Conservation (phyloP, 2,329 filamentous ascomycete genomes). For the Lecanicillium sp. region DNA sequence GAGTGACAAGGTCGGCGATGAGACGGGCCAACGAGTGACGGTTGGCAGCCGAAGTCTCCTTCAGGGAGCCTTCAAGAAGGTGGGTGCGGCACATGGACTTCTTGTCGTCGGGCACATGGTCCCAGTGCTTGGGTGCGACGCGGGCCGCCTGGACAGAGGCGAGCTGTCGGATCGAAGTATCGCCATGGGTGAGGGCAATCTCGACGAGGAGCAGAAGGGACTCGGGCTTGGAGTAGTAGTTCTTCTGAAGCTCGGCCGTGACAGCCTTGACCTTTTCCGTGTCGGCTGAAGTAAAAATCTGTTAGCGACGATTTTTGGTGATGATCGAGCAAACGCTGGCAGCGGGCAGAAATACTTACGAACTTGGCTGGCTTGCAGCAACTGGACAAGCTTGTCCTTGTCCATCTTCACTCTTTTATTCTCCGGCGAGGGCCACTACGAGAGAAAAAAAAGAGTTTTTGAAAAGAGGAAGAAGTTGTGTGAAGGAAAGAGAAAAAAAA, state of each 20-base stretch:
- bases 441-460: constrained; percentile 4
- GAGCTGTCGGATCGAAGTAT: constrained; percentile 72
- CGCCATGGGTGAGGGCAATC: constrained; percentile 73
- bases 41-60: constrained; percentile 69
- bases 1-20: constrained; percentile 76
- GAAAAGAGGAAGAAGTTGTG: constrained; percentile 9
- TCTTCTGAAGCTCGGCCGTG: constrained; percentile 84
- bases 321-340: constrained; percentile 13
- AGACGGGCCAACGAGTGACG: constrained; percentile 85
- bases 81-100: constrained; percentile 76
- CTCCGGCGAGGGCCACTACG: constrained; percentile 4
- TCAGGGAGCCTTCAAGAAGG: constrained; percentile 75
- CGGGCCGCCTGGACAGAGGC: constrained; percentile 85
- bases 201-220: constrained; percentile 83
- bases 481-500: constrained; percentile 7
- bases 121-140: constrained; percentile 82
- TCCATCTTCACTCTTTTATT: constrained; percentile 31
- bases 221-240: constrained; percentile 82
- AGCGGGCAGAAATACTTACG: constrained; percentile 51
- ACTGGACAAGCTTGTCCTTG: constrained; percentile 70
- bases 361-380: constrained; percentile 81
- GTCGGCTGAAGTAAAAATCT: constrained; percentile 55
- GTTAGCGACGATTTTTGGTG: constrained; percentile 26
- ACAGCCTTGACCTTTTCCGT: constrained; percentile 85
- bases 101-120: constrained; percentile 63